Evolutionary conservation across 805 yeast species (phyloP).

Genomic region (Blastobotrys attinorum): DNA sequence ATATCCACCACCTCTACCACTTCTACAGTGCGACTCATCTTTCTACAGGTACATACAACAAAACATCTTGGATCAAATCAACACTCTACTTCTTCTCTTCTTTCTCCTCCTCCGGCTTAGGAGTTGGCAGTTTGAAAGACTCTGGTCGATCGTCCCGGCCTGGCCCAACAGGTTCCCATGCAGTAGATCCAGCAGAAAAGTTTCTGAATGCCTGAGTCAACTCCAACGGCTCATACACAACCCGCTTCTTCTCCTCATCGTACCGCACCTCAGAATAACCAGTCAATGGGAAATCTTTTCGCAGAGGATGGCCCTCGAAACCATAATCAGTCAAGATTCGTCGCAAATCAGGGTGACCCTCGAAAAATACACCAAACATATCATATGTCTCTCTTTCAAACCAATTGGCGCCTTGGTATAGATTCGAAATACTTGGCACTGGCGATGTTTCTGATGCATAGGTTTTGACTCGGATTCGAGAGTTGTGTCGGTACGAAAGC

Average conservation of each 20-base stretch:
- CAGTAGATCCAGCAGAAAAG: constrained; percentile 79
- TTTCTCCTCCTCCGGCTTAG: constrained; percentile 61
- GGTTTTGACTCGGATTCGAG: constrained; percentile 82
- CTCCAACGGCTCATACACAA: constrained; percentile 84
- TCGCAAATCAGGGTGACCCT: constrained; percentile 83
- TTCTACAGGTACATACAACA: too few species aligned
- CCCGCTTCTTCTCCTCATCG: constrained; percentile 85
- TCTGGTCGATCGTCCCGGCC: constrained; percentile 80
- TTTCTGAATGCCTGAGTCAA: constrained; percentile 89
- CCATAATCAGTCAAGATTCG: constrained; percentile 89
- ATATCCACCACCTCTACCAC: too few species aligned
- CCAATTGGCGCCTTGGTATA: constrained; percentile 83
- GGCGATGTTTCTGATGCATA: constrained; percentile 77
- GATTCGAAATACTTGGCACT: constrained; percentile 68
- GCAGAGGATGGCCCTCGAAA: constrained; percentile 83
- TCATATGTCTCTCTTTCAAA: constrained; percentile 86
- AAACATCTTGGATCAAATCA: too few species aligned
- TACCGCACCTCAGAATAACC: constrained; percentile 87
- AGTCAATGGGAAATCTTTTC: constrained; percentile 89
- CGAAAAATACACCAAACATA: constrained; percentile 79
- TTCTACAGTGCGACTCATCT: too few species aligned
- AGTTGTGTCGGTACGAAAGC: constrained; percentile 73
- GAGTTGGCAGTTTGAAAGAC: constrained; percentile 71
- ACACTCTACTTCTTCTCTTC: constrained; percentile 31
- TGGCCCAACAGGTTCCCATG: constrained; percentile 88